Percentiles rank a stretch among this genome's conserved stretches.
These are phyloP conservation scores for Elaeis guineensis DNA, from an alignment of 176 grass and related monocot species.

Conservation along the genomic window DNA sequence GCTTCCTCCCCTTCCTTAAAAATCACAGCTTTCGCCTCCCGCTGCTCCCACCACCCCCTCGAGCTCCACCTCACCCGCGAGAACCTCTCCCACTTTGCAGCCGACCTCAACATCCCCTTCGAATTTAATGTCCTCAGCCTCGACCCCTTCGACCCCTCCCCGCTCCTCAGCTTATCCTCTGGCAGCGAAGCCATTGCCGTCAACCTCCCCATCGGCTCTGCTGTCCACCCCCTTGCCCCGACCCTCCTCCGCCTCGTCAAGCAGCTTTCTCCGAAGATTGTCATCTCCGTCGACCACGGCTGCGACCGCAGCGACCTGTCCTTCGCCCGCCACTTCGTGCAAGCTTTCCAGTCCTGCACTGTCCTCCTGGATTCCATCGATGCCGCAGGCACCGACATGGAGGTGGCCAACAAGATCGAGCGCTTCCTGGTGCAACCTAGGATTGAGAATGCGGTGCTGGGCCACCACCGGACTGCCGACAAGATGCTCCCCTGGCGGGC, in stretches of 20 bases:
- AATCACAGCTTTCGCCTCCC: constrained; percentile 38
- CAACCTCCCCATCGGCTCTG: constrained; percentile 28
- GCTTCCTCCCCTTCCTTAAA: constrained; percentile 4
- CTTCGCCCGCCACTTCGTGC: constrained; percentile 28
- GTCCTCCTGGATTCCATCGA: constrained; percentile 47
- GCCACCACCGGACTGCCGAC: not conserved
- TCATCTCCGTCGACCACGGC: constrained; percentile 51
- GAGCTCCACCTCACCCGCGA: constrained; percentile 45
- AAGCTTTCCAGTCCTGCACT: constrained; percentile 25
- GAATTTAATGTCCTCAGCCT: constrained; percentile 36
- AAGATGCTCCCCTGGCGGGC: constrained; percentile 31
- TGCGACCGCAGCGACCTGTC: constrained; percentile 29
- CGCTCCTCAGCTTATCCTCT: constrained; percentile 3
- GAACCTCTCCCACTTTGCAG: constrained; percentile 38
- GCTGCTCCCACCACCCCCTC: constrained; percentile 30
- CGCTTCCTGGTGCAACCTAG: constrained; percentile 40
- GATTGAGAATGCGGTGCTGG: constrained; percentile 18
- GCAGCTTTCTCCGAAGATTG: constrained; percentile 39
- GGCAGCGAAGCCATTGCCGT: constrained; percentile 28
- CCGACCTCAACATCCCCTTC: constrained; percentile 29
- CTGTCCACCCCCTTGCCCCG: not conserved
- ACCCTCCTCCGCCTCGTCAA: constrained; percentile 34
- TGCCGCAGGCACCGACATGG: constrained; percentile 14
- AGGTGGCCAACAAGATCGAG: constrained; percentile 36
- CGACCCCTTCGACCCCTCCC: constrained; percentile 12